Evolutionary conservation across 257 asterid species (phyloP).

Genomic region (Mitragyna speciosa): DNA sequence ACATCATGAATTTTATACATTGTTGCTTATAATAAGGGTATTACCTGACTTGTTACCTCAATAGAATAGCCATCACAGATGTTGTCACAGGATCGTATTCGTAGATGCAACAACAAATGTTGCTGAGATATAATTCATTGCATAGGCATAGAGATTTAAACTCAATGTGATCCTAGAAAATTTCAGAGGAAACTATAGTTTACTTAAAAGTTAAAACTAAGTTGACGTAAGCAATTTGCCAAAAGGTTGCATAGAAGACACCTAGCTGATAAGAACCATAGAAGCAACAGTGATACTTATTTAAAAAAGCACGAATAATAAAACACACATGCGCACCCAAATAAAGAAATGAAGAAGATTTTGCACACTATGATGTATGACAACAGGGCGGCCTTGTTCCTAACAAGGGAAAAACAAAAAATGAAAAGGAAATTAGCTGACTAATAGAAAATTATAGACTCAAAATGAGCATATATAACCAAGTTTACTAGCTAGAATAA

Average conservation of each 20-base stretch:
- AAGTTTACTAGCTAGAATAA: no score
- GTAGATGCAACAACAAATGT: conserved; percentile 40
- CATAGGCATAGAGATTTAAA: conserved; percentile 36
- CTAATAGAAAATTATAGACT: neutral
- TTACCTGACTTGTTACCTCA: conserved; percentile 9
- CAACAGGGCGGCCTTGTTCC: conserved; percentile 14
- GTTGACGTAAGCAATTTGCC: neutral
- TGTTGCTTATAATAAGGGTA: no score
- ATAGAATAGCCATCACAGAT: conserved; percentile 22
- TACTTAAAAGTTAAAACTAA: neutral
- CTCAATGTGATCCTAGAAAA: conserved; percentile 35
- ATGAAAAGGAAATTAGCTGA: neutral
- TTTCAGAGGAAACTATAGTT: no score
- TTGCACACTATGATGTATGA: conserved; percentile 21
- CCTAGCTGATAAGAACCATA: neutral
- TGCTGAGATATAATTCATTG: conserved; percentile 39
- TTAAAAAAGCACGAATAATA: neutral
- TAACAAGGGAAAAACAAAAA: neutral
- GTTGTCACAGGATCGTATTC: conserved; percentile 34
- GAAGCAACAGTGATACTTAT: neutral
- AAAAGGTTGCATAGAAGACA: neutral
- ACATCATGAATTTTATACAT: neutral
- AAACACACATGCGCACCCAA: conserved; percentile 10
- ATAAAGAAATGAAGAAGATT: conserved; percentile 27
- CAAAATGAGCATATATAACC: neutral